phyloP scores from a whole-genome alignment of 768 basidiomycete genomes.

The Trametes villosa region DNA sequence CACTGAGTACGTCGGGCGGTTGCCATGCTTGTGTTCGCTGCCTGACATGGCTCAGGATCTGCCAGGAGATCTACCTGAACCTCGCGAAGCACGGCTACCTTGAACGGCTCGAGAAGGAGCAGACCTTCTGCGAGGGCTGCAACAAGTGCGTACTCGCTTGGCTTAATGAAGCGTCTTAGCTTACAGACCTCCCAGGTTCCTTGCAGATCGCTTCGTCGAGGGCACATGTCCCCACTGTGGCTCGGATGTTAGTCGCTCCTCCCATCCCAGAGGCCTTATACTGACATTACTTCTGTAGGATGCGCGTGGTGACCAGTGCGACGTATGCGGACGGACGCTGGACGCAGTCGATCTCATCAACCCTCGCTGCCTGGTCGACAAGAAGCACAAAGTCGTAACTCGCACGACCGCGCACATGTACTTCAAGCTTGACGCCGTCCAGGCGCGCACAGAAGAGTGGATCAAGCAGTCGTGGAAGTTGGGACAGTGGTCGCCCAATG shows the following conservation, averaged over 20 bases:
- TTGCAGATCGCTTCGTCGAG: constrained; percentile 97
- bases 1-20: constrained; percentile 64
- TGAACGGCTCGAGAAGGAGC: constrained; percentile 84
- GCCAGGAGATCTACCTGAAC: constrained; percentile 87
- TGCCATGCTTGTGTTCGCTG: background rate
- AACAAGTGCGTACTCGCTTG: constrained; percentile 57
- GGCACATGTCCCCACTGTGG: constrained; percentile 96
- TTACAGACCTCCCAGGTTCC: constrained; percentile 58
- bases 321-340: constrained; percentile 88
- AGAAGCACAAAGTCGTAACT: constrained; percentile 75
- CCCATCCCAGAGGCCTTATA: background rate
- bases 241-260: constrained; percentile 61
- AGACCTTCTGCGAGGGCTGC: constrained; percentile 94
- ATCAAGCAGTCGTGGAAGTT: constrained; percentile 76
- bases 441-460: constrained; percentile 86
- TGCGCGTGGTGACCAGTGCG: constrained; percentile 98
- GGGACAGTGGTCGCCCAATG: constrained; percentile 93
- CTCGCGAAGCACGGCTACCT: constrained; percentile 78
- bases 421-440: constrained; percentile 81
- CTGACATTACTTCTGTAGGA: constrained; percentile 54
- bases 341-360: constrained; percentile 93
- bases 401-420: constrained; percentile 90
- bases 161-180: constrained; percentile 10
- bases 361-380: constrained; percentile 91
- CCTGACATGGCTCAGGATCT: constrained; percentile 58